Base-by-base conservation (phyloP, 768 basidiomycete genomes). In the Floccularia luteovirens region DNA sequence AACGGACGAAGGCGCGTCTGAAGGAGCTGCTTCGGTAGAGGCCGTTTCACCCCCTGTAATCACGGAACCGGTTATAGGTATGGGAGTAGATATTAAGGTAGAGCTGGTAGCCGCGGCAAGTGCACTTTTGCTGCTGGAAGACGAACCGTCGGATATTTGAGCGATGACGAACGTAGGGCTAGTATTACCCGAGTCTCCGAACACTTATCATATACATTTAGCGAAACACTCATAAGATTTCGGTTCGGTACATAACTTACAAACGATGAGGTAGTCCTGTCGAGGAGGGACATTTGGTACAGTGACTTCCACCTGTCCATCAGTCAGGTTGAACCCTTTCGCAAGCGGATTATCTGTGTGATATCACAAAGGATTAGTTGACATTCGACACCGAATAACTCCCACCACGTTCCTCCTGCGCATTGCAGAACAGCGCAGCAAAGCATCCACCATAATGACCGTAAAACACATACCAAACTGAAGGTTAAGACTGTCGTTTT, bases 101-200 rank as follows among this genome's bases (percentile, higher is more conserved):
- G 57, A 50, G 10, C 42, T 35, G 20, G 56, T 48, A 13, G 51
- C 44, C n/a, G 58, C 43, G 17, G 49, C 43, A n/a, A 13, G 22
- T 3, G 48, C 31, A 10, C 36, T 24, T 17, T 30, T 24, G 7
- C 42, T 27, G 20, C 47, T 22, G 23, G 58, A 48, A 7, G 55
- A 48, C 13, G 59, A 40, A 3, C 53, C 51, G 20, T 45, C 57
- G 14, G 62, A 51, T 46, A 82, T 83, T 17, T 51, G 57, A 21
- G 66, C 59, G 44, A 88, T 88, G 1, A 68, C 74, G 53, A 88
- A 86, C 27, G 59, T 13, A 0, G 72, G 72, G 50, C 74, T 80
- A 6, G 56, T 47, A 45, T 88, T 75, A 8, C 83, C 84, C 11
- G 79, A 82, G 50, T 81, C 75, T 20, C 83, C 83, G 46, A 79